phyloP scores from a whole-genome alignment of 2,329 filamentous ascomycete species.

The Exserohilum turcica region DNA sequence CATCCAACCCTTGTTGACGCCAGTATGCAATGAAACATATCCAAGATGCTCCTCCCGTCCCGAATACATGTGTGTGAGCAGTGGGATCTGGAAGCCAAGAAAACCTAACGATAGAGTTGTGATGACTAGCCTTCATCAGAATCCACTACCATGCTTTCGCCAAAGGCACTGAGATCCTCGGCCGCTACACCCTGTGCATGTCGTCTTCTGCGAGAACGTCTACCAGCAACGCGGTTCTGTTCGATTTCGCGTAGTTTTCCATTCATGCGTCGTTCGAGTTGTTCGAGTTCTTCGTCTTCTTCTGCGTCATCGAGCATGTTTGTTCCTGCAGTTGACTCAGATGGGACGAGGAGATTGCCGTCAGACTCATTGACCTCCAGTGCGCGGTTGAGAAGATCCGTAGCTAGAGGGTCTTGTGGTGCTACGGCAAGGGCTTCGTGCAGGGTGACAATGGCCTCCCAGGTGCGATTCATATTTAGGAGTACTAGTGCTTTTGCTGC shows the following conservation, averaged over 20 bases:
- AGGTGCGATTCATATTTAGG: conserved; percentile 74
- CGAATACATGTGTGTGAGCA: background rate
- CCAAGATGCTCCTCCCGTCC: background rate
- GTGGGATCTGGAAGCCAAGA: too few species aligned
- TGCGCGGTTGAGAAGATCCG: conserved; percentile 75
- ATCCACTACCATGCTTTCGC: conserved; percentile 62
- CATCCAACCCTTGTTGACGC: background rate
- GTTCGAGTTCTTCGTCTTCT: conserved; percentile 48
- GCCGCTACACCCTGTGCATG: conserved; percentile 52
- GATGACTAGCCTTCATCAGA: conserved; percentile 51
- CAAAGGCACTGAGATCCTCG: conserved; percentile 47
- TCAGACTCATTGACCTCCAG: conserved; percentile 52
- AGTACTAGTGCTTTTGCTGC: conserved; percentile 82
- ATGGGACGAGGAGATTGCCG: conserved; percentile 9
- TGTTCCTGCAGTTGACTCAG: background rate
- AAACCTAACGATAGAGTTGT: too few species aligned
- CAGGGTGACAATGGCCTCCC: conserved; percentile 78
- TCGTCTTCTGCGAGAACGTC: conserved; percentile 56
- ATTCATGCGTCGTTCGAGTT: conserved; percentile 61
- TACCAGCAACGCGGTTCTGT: conserved; percentile 59
- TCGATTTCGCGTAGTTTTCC: conserved; percentile 57
- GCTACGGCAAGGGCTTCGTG: conserved; percentile 83
- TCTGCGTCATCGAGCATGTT: conserved; percentile 8
- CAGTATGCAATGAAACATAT: background rate
- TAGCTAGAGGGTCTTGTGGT: conserved; percentile 80